Percentiles rank a stretch among this genome's conserved stretches.
These are phyloP conservation scores for Coccomyxa sp. DNA, from an alignment of 139 green algal genomes.

Conservation along the genomic window DNA sequence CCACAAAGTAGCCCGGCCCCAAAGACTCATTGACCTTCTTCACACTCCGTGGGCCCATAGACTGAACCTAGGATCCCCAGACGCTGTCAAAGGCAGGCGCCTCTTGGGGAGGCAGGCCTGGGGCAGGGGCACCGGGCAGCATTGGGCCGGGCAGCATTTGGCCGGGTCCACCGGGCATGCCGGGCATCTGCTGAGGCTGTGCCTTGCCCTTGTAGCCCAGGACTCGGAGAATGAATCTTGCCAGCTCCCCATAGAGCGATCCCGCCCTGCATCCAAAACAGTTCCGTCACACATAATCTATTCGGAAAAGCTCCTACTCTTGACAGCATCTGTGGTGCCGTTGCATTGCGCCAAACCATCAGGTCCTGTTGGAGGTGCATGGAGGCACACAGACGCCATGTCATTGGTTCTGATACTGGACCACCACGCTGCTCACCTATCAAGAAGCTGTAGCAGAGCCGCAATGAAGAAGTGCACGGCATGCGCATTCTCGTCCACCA, in stretches of 20 bases:
- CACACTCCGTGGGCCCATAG: no score
- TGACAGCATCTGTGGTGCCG: no score
- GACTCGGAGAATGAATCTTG: constrained; percentile 87
- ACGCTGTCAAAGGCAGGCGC: background rate
- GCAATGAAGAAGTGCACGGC: constrained; percentile 98
- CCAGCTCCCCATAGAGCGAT: constrained; percentile 91
- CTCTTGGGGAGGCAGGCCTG: background rate
- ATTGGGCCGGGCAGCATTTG: background rate
- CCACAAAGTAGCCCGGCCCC: no score
- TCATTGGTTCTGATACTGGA: no score
- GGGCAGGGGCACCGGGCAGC: background rate
- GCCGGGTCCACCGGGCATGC: background rate
- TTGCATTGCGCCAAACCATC: no score
- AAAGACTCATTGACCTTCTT: no score
- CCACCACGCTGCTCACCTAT: constrained; percentile 64
- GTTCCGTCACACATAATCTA: no score
- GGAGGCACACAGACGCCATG: no score
- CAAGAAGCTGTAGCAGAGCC: constrained; percentile 90
- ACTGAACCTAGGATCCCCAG: background rate
- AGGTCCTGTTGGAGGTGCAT: no score
- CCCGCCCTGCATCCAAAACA: constrained; percentile 61
- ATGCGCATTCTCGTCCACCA: constrained; percentile 98
- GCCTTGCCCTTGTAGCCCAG: constrained; percentile 56
- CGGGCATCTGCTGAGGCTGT: background rate
- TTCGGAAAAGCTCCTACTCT: no score